A percentile compares a stretch with the other conserved stretches of the same genome.
These are phyloP conservation scores for Fusarium goolgardi DNA, from an alignment of 2,329 filamentous ascomycete species.

Conservation along the genomic window DNA sequence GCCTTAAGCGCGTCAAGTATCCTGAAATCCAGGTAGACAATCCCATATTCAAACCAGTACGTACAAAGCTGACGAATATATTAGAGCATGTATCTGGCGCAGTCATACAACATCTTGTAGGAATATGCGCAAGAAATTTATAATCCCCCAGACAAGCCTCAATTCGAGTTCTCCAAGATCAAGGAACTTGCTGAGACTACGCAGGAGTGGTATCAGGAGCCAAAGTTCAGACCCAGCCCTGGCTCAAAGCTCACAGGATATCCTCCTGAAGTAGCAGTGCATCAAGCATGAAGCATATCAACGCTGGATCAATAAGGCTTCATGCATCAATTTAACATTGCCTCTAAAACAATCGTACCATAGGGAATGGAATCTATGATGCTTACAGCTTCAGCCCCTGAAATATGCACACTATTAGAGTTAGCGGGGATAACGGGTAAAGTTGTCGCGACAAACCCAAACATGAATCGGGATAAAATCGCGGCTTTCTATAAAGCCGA, in stretches of 20 bases:
- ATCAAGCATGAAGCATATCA: not conserved
- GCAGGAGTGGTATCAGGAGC: conserved; percentile 15
- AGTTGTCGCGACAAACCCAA: not conserved
- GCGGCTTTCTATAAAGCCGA: not conserved
- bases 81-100: conserved; percentile 10
- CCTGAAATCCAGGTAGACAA: not conserved
- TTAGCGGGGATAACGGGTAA: conserved; percentile 14
- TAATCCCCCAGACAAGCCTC: not conserved
- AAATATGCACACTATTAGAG: conserved; percentile 5
- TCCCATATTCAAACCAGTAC: not conserved
- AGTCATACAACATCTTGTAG: conserved; percentile 8
- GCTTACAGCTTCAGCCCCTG: not conserved
- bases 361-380: conserved; percentile 2
- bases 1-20: not conserved
- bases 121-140: conserved; percentile 7
- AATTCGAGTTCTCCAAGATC: conserved; percentile 2
- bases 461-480: not conserved
- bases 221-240: conserved; percentile 1
- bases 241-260: not conserved
- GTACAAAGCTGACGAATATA: not conserved
- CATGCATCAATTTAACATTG: not conserved
- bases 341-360: not conserved
- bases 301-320: accelerated
- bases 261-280: not conserved
- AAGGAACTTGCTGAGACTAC: conserved; percentile 12